phyloP scores from a whole-genome alignment of 805 yeast genomes.

The Metschnikowia baotianmanensis region DNA sequence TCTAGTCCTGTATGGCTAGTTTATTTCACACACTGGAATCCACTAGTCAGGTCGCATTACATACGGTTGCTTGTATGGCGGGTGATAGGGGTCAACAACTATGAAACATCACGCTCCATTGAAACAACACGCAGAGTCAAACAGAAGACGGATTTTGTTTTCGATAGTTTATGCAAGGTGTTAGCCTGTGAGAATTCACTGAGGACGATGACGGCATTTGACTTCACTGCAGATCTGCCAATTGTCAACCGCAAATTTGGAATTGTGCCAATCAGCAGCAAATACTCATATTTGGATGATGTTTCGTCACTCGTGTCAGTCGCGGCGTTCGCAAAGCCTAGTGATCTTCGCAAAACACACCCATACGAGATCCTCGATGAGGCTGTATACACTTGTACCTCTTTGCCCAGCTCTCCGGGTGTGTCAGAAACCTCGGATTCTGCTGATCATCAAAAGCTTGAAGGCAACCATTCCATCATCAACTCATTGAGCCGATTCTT shows the following conservation, averaged over 20 bases:
- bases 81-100: conserved; percentile 43
- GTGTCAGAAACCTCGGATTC: neutral
- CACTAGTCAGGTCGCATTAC: conserved; percentile 69
- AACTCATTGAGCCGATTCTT: conserved; percentile 32
- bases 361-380: conserved; percentile 68
- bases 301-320: conserved; percentile 17
- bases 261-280: conserved; percentile 35
- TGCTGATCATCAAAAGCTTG: conserved; percentile 21
- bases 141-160: conserved; percentile 29
- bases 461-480: conserved; percentile 36
- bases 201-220: conserved; percentile 9
- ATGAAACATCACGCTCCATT: conserved; percentile 33
- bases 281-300: conserved; percentile 21
- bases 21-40: conserved; percentile 76
- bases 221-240: conserved; percentile 38
- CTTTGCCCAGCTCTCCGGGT: conserved; percentile 20
- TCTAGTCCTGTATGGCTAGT: conserved; percentile 49
- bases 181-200: conserved; percentile 1
- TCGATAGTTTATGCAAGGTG: conserved; percentile 11
- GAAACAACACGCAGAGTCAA: conserved; percentile 31
- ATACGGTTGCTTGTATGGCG: conserved; percentile 69
- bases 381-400: conserved; percentile 47
- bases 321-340: conserved; percentile 21
- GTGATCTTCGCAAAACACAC: conserved; percentile 48
- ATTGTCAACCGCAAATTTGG: conserved; percentile 48